Conservation (phyloP, 2,329 filamentous ascomycete genomes). For the Aspergillus proliferans region DNA sequence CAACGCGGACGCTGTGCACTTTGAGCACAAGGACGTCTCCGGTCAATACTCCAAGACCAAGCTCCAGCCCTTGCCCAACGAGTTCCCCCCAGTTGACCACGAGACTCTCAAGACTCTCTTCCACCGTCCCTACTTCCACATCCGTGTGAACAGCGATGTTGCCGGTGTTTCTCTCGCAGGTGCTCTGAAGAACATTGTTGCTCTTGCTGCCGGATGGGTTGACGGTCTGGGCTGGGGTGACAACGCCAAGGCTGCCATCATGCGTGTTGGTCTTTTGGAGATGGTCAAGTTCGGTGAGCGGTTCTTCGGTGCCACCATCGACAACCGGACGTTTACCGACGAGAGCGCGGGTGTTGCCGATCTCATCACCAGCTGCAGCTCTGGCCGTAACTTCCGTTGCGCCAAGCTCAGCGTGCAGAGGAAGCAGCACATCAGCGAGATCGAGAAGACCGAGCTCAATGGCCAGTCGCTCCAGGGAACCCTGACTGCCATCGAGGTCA, state of each 20-base stretch:
- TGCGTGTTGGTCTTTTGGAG: conserved; percentile 91
- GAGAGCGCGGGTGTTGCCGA: conserved; percentile 93
- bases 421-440: conserved; percentile 72
- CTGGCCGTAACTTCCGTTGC: conserved; percentile 89
- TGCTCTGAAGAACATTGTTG: conserved; percentile 94
- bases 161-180: conserved; percentile 92
- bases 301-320: conserved; percentile 80
- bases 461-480: conserved; percentile 97
- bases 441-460: conserved; percentile 85
- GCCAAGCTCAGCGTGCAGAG: conserved; percentile 80
- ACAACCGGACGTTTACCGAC: conserved; percentile 86
- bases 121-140: conserved; percentile 95
- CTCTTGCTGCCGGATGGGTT: conserved; percentile 88
- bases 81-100: conserved; percentile 84
- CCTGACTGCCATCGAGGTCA: conserved; percentile 83
- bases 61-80: conserved; percentile 68
- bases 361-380: conserved; percentile 86
- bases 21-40: conserved; percentile 63
- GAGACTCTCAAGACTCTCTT: conserved; percentile 77
- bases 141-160: conserved; percentile 89
- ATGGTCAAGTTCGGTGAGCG: conserved; percentile 94
- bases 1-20: conserved; percentile 44
- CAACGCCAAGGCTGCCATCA: conserved; percentile 97
- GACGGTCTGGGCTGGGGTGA: conserved; percentile 96
- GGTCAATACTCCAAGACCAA: conserved; percentile 62